These are phyloP conservation scores for Xylaria sp. DNA, from an alignment of 2,329 filamentous ascomycete species.

Conservation along the genomic window DNA sequence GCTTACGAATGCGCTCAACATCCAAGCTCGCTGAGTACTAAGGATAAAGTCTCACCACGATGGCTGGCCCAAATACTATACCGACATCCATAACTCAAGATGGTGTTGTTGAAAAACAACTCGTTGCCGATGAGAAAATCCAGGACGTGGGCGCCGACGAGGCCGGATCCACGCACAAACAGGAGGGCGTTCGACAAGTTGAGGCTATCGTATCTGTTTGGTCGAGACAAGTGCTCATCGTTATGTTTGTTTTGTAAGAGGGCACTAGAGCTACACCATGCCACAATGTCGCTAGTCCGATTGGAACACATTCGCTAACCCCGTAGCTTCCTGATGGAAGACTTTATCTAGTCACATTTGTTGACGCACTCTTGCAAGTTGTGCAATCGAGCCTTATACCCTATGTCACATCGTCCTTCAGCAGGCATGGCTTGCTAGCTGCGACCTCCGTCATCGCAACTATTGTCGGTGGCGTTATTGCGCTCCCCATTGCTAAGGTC, in stretches of 20 bases:
- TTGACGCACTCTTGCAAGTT: constrained; percentile 45
- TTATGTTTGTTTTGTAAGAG: constrained; percentile 48
- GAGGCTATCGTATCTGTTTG: constrained; percentile 47
- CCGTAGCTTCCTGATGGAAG: constrained; percentile 34
- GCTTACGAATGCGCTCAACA: not conserved
- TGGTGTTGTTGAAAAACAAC: not conserved
- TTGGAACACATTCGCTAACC: not conserved
- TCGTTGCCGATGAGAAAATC: not conserved
- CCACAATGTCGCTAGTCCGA: not conserved
- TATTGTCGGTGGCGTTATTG: constrained; percentile 10
- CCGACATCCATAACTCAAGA: not conserved
- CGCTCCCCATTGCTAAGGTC: constrained; percentile 45
- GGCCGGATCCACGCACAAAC: constrained; percentile 39
- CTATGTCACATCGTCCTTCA: constrained; percentile 70
- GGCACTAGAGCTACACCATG: not conserved
- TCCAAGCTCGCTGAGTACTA: not conserved
- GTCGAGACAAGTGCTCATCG: constrained; percentile 37
- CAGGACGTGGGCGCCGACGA: constrained; percentile 10
- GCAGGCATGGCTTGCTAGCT: constrained; percentile 60
- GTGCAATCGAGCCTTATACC: constrained; percentile 58
- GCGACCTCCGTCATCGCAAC: constrained; percentile 7
- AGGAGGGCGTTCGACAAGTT: constrained; percentile 47
- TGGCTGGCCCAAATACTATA: not conserved
- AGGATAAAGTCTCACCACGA: not conserved
- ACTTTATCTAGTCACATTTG: constrained; percentile 48